Evolutionary conservation across 2,329 filamentous ascomycete species (phyloP), one percentile per base, ranked within the genome.

Genomic region (Aureobasidium sp.): DNA sequence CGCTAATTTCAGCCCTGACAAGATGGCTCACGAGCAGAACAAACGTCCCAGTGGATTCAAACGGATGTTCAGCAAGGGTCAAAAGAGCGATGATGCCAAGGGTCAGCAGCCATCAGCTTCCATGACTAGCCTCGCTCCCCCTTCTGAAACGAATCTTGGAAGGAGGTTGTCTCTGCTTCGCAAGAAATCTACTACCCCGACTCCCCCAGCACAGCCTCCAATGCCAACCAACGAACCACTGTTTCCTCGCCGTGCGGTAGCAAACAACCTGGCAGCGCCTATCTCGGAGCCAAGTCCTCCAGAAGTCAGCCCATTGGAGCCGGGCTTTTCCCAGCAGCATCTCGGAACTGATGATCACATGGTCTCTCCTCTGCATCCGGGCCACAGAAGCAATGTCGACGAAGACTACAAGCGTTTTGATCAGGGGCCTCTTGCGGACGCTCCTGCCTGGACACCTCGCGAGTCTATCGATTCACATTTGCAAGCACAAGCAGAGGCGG

Each of bases 371-470:
- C 79, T 87, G 39, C 83, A 85, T 68, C 85, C 80, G 0, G 75
- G 77, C 9, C 84, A 89, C 65, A 81, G 80, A 8, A 75, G 77
- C 45, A 81, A 87, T 67, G 83, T 84, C n/a, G 77, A 80, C 36
- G 75, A 81, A 12, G 86, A 87, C 62, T 86, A 87, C 69, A 82
- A 82, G 17, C 79, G 79, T 27, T 97, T 97, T 70, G 89, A 94
- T 70, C 93, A 97, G 76, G 94, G 92, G 2, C 94, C 94, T 1
- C 81, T 97, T 27, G 75, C 84, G 11, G 91, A 97, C 62, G 89
- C 94, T 73, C 93, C 94, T 3, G 90, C 91, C 1, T 96, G 95
- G 70, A 80, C 84, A 12, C 90, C 90, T 4, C 71, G 74, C 3
- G 74, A 76, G 25, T 70, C 73, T 11, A 57, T 67, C 11, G 67